These are phyloP conservation scores for Globisporangium lucens DNA, from an alignment of 352 stramenopile genomes.

Conservation along the genomic window DNA sequence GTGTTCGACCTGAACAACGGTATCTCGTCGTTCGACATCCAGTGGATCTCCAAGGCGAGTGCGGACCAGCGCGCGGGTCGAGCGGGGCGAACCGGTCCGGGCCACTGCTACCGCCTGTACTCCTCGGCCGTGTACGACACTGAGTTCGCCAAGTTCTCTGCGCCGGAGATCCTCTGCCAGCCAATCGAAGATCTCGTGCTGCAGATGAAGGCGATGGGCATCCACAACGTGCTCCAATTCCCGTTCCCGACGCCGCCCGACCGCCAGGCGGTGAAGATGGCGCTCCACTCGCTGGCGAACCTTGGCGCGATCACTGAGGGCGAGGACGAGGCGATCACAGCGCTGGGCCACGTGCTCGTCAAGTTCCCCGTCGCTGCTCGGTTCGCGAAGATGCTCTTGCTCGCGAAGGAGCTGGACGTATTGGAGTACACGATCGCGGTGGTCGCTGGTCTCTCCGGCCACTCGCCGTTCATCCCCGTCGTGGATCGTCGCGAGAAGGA, in stretches of 20 bases:
- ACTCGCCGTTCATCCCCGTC: slow-evolving; percentile 70
- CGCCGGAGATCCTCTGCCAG: slow-evolving; percentile 88
- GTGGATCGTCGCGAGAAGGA: slow-evolving; percentile 54
- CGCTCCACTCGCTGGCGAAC: slow-evolving; percentile 83
- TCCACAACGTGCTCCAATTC: slow-evolving; percentile 94
- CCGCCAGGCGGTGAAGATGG: slow-evolving; percentile 77
- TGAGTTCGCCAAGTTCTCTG: slow-evolving; percentile 89
- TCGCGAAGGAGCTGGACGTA: slow-evolving; percentile 64
- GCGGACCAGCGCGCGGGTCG: slow-evolving; percentile 92
- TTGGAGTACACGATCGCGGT: slow-evolving; percentile 84
- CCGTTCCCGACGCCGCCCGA: slow-evolving; percentile 96
- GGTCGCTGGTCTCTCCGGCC: slow-evolving; percentile 68
- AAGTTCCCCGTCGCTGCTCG: slow-evolving; percentile 84
- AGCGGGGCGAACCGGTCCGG: slow-evolving; percentile 93
- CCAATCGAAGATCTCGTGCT: slow-evolving; percentile 96
- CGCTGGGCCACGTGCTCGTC: slow-evolving; percentile 75
- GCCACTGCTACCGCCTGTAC: slow-evolving; percentile 98
- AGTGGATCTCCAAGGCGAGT: slow-evolving; percentile 87
- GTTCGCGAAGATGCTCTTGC: slow-evolving; percentile 90
- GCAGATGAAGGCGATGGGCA: slow-evolving; percentile 97
- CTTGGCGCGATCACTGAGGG: slow-evolving; percentile 62
- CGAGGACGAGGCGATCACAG: slow-evolving; percentile 70
- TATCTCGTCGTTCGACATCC: slow-evolving; percentile 93
- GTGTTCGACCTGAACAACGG: slow-evolving; percentile 92
- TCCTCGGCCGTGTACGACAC: slow-evolving; percentile 95